A percentile compares a stretch with the other conserved stretches of the same genome.
phyloP scores from a whole-genome alignment of 2,329 filamentous ascomycete genomes.

The Alternaria hordeiaustralica region DNA sequence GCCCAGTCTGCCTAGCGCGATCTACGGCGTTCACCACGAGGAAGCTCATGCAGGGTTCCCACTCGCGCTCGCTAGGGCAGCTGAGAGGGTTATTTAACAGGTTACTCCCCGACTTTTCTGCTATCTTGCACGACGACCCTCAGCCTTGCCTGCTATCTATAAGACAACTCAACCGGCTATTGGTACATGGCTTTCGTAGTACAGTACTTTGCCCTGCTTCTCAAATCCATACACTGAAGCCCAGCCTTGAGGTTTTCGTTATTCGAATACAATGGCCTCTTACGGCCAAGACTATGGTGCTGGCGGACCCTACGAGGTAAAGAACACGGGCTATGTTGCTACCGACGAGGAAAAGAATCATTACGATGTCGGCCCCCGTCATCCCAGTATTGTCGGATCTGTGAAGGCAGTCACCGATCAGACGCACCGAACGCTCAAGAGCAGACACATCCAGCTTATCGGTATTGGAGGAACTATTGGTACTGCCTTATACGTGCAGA shows the following conservation, averaged over 20 bases:
- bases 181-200: slow-evolving; percentile 43
- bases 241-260: neutral
- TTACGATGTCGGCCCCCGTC: slow-evolving; percentile 31
- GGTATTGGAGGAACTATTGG: slow-evolving; percentile 56
- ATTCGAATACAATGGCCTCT: slow-evolving; percentile 40
- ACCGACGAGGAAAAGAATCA: slow-evolving; percentile 39
- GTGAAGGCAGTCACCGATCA: slow-evolving; percentile 44
- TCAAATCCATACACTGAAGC: slow-evolving; percentile 41
- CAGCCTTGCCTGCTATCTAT: slow-evolving; percentile 9
- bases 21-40: slow-evolving; percentile 12
- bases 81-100: slow-evolving; percentile 30
- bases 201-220: slow-evolving; percentile 45
- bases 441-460: slow-evolving; percentile 57
- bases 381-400: slow-evolving; percentile 32
- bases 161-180: slow-evolving; percentile 5
- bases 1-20: slow-evolving; percentile 19
- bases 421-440: slow-evolving; percentile 55
- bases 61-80: slow-evolving; percentile 25
- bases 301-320: slow-evolving; percentile 21
- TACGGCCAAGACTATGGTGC: slow-evolving; percentile 40
- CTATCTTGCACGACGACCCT: slow-evolving; percentile 10
- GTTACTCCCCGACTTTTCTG: slow-evolving; percentile 19
- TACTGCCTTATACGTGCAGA: slow-evolving; percentile 57
- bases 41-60: slow-evolving; percentile 16
- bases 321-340: slow-evolving; percentile 15